Evolutionary conservation across 306 rosid genomes (phyloP).

Genomic region (Dryas octopetala): DNA sequence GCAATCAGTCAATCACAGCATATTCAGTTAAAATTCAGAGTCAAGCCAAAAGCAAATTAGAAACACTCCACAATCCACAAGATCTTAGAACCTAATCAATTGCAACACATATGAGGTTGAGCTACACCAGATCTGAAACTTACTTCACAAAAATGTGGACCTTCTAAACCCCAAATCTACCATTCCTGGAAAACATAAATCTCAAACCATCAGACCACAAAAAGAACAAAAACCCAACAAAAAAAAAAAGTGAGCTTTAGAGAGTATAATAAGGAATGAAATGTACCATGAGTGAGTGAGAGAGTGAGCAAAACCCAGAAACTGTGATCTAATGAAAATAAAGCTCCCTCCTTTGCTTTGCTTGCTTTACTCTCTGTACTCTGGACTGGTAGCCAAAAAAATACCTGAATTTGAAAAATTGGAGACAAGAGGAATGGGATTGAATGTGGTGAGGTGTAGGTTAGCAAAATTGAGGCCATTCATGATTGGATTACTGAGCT

Average conservation of each 20-base stretch:
- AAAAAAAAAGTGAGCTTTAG: not conserved
- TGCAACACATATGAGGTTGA: slow-evolving; percentile 3
- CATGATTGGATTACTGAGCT: rapidly evolving
- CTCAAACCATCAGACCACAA: slow-evolving; percentile 30
- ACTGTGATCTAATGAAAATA: slow-evolving; percentile 26
- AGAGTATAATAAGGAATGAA: not conserved
- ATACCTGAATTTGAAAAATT: not conserved
- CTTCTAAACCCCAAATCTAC: slow-evolving; percentile 52
- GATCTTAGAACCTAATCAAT: not conserved
- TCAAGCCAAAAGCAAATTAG: slow-evolving; percentile 21
- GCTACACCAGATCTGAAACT: slow-evolving; percentile 58
- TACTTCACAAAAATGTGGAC: slow-evolving; percentile 55
- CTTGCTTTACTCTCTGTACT: not conserved
- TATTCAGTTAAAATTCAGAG: not conserved
- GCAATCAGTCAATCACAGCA: slow-evolving; percentile 15
- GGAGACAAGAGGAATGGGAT: not conserved
- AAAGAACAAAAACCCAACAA: not conserved
- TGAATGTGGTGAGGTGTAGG: not conserved
- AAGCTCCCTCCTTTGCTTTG: slow-evolving; percentile 40
- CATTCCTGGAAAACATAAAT: slow-evolving; percentile 46
- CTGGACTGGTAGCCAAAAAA: slow-evolving; percentile 10
- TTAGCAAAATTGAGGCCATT: rapidly evolving
- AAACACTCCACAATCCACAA: slow-evolving; percentile 16
- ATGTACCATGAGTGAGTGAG: slow-evolving; percentile 49
- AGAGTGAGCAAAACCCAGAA: slow-evolving; percentile 31